Percentiles rank a stretch among this genome's conserved stretches.
Conservation (phyloP, 1,284 basidiomycete genomes). For the Microbotryum lychnidis-dioicae region DNA sequence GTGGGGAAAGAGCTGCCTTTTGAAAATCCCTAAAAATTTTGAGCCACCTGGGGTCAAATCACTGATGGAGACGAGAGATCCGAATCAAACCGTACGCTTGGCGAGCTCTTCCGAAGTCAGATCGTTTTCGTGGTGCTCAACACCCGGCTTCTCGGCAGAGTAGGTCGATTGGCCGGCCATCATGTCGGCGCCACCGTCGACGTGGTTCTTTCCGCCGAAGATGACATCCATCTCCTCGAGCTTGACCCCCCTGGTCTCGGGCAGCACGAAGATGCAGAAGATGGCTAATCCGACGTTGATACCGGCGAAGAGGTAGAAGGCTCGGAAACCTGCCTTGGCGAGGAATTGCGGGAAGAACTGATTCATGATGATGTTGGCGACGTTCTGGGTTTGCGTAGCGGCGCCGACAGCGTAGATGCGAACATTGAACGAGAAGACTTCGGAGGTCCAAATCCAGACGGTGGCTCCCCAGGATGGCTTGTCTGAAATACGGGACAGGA, state of each 20-base stretch:
- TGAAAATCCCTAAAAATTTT: too few species aligned
- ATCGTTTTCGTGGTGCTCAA: too few species aligned
- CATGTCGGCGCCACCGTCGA: not conserved
- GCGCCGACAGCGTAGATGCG: conserved; percentile 27
- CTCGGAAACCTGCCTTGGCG: not conserved
- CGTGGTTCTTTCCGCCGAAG: conserved; percentile 7
- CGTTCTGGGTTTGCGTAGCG: conserved; percentile 24
- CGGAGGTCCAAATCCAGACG: conserved; percentile 28
- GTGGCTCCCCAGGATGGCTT: conserved; percentile 32
- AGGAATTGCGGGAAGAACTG: conserved; percentile 20
- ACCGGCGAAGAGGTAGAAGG: conserved; percentile 4
- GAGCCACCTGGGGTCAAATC: too few species aligned
- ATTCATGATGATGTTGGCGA: conserved; percentile 24
- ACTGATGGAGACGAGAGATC: too few species aligned
- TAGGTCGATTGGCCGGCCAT: not conserved
- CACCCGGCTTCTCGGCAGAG: not conserved
- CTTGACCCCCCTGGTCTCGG: conserved; percentile 25
- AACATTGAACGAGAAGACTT: conserved; percentile 29
- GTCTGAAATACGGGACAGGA: not conserved
- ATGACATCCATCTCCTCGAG: conserved; percentile 28
- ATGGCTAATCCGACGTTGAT: conserved; percentile 10
- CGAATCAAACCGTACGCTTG: too few species aligned
- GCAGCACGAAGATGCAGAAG: conserved; percentile 24
- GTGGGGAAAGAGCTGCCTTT: too few species aligned
- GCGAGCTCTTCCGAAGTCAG: too few species aligned